These are phyloP conservation scores for Breviolum minutum DNA, from an alignment of 73 alveolate species.

Conservation along the genomic window DNA sequence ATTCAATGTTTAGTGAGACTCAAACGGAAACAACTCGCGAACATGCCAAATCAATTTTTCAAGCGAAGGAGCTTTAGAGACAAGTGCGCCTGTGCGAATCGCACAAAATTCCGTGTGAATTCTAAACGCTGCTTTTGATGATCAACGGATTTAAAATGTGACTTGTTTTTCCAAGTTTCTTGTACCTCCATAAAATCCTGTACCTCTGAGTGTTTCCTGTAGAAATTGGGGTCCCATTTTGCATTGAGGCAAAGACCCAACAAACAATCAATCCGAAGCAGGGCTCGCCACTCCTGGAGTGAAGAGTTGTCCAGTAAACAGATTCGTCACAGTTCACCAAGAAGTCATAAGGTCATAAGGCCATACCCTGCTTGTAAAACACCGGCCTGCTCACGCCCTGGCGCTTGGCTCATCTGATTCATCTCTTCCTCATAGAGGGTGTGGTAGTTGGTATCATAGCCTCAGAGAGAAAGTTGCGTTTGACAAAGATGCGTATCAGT, in stretches of 20 bases:
- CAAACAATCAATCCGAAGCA: conserved; percentile 76
- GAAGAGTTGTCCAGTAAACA: neutral
- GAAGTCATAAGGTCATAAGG: too few relatives aligned
- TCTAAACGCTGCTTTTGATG: too few relatives aligned
- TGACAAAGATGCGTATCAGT: neutral
- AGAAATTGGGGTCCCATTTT: neutral
- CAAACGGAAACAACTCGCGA: too few relatives aligned
- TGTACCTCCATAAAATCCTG: too few relatives aligned
- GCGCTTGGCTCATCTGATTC: conserved; percentile 56
- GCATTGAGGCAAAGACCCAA: conserved; percentile 11
- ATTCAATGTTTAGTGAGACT: too few relatives aligned
- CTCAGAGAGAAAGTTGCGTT: neutral
- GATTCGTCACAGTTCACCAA: too few relatives aligned
- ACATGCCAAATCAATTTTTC: neutral
- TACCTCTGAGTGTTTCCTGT: neutral
- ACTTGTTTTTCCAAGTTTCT: too few relatives aligned
- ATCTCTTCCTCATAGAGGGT: conserved; percentile 25
- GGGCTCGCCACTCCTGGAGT: conserved; percentile 89
- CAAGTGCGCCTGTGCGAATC: conserved; percentile 3
- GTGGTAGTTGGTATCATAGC: conserved; percentile 26
- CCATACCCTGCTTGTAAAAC: too few relatives aligned
- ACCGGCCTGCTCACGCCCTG: conserved; percentile 49
- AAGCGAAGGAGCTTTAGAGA: neutral
- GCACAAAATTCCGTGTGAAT: neutral
- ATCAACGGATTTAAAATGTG: too few relatives aligned